Percentiles rank a stretch among this genome's conserved stretches.
phyloP scores from a whole-genome alignment of 2,329 filamentous ascomycete genomes.

The Curvularia eragrostidis region DNA sequence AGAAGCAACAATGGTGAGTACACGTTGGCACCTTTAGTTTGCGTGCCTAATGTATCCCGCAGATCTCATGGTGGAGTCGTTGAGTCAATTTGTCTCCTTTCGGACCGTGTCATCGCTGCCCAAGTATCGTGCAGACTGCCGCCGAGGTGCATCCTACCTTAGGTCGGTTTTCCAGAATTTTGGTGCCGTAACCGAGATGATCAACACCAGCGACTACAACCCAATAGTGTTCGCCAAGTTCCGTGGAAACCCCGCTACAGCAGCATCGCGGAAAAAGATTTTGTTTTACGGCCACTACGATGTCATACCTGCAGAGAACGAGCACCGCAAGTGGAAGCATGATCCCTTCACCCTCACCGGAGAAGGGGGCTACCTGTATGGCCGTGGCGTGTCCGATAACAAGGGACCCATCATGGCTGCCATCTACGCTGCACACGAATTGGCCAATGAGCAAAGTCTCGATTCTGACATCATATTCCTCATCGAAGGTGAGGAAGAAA shows the following conservation, averaged over 20 bases:
- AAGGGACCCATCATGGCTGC: constrained; percentile 96
- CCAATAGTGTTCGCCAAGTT: constrained; percentile 95
- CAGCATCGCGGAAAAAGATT: constrained; percentile 77
- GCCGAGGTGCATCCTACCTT: constrained; percentile 88
- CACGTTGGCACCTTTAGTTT: constrained; percentile 9
- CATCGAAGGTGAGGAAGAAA: constrained; percentile 97
- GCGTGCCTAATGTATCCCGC: constrained; percentile 26
- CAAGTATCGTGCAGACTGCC: constrained; percentile 89
- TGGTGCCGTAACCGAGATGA: constrained; percentile 80
- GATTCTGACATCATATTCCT: constrained; percentile 91
- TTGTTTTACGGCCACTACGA: constrained; percentile 99
- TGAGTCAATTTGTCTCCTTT: constrained; percentile 87
- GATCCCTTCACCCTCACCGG: constrained; percentile 92
- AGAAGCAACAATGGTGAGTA: constrained; percentile 64
- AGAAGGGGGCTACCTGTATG: constrained; percentile 90
- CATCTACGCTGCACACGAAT: constrained; percentile 88
- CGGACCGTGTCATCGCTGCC: constrained; percentile 88
- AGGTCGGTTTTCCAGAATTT: constrained; percentile 90
- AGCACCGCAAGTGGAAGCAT: constrained; percentile 80
- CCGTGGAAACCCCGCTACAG: constrained; percentile 71
- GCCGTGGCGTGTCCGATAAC: constrained; percentile 95
- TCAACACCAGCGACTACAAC: constrained; percentile 85
- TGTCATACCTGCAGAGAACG: constrained; percentile 87
- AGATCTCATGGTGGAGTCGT: constrained; percentile 67
- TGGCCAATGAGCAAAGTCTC: constrained; percentile 82